Evolutionary conservation across 768 basidiomycete species (phyloP), one percentile per base, ranked within the genome.

Genomic region (Rhizopogon vulgaris): DNA sequence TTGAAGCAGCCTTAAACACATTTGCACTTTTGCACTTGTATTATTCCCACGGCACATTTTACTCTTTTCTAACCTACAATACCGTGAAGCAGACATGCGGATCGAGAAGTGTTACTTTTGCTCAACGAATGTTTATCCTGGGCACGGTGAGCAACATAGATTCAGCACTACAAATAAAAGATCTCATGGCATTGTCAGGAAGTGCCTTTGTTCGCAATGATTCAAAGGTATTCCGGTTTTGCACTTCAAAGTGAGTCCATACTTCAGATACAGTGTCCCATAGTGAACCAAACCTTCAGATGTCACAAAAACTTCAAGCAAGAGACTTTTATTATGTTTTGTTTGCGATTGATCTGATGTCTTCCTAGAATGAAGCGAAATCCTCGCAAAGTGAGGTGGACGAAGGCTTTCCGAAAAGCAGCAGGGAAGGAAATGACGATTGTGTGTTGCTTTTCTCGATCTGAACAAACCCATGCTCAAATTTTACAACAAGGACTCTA

Each of bases 221-320:
- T 70, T 85, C 94, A 52, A 98, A 99, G 76, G 85, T 92, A 55
- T 99, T 98, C 73, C 80, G 94, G 41, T 98, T 99, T 71, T 99
- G 96, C 71, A 90, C 92, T 8, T 94, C 91, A 66, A 98, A 98
- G 90, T 99, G 59, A 61, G 85, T 66, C 3, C 38, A 27, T 32
- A 25, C 38, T 39, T 28, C 34, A 18, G 12, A 22, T 53, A 12
- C 42, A 24, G 27, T 14, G 25, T 34, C 32, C 34, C 28, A 30
- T 54, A n/a, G 34, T 62, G 14, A 45, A 61, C 22, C 51, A 38
- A 38, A 28, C 37, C 18, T 14, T 49, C 48, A 94, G 91, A 78
- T 96, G 96, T 68, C 91, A 97, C 71, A 98, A 98, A 74, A 99
- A 97, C 72, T 99, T 99, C 84, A 99, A 99, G 93, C 92, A 62